Conservation (phyloP, 2,329 filamentous ascomycete genomes). For the Bipolaris zeicola region DNA sequence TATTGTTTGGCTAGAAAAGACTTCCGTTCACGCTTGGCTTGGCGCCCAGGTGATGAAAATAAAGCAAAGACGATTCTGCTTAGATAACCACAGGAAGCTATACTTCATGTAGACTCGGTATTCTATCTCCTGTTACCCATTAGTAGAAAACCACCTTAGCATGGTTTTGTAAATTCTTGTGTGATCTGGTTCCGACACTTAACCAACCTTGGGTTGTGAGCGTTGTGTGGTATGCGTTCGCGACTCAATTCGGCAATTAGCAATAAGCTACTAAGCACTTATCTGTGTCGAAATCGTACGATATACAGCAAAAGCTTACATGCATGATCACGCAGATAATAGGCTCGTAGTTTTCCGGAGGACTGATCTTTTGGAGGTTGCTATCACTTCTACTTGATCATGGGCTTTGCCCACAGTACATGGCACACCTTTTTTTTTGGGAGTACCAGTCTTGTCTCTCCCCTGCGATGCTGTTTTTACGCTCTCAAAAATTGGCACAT, state of each 20-base stretch:
- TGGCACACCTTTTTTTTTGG: background rate
- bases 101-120: background rate
- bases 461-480: constrained; percentile 1
- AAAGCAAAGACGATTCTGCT: background rate
- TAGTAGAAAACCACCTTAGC: background rate
- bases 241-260: background rate
- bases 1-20: background rate
- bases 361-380: constrained; percentile 11
- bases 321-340: background rate
- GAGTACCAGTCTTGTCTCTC: constrained; percentile 1
- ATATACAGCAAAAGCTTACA: background rate
- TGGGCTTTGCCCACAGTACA: background rate
- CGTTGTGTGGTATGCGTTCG: background rate
- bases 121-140: background rate
- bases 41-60: no score
- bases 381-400: constrained; percentile 17
- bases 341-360: background rate
- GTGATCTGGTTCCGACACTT: no score
- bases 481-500: constrained; percentile 1
- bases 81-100: background rate
- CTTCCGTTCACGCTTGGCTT: background rate
- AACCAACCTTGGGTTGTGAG: background rate
- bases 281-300: background rate
- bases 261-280: background rate
- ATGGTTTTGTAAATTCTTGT: background rate